These are phyloP conservation scores for Trypanosoma platydactyli DNA, from an alignment of 208 protist species.

Conservation along the genomic window DNA sequence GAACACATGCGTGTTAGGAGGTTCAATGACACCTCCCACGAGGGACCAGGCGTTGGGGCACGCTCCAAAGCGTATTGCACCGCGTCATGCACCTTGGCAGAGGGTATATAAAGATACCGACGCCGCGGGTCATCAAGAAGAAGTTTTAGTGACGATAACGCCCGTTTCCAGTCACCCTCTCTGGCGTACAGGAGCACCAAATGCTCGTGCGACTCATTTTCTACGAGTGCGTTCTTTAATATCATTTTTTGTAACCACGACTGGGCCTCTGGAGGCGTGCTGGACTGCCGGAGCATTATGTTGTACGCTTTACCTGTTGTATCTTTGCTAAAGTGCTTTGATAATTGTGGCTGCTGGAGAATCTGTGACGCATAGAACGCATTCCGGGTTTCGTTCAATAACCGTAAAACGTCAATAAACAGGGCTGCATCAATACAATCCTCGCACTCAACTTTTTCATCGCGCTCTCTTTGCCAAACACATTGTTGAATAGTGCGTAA, in stretches of 20 bases:
- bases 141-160: constrained; percentile 45
- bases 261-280: constrained; percentile 9
- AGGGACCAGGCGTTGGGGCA: constrained; percentile 39
- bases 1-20: constrained; percentile 68
- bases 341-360: constrained; percentile 19
- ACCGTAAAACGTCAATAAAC: constrained; percentile 23
- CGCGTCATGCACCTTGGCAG: constrained; percentile 72
- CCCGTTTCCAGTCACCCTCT: constrained; percentile 56
- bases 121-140: constrained; percentile 46
- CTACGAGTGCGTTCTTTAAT: constrained; percentile 26
- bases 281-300: constrained; percentile 19
- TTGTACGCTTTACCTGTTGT: constrained; percentile 26
- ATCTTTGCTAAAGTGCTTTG: constrained; percentile 25
- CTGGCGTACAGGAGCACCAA: constrained; percentile 47
- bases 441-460: background rate
- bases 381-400: constrained; percentile 25
- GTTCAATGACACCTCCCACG: constrained; percentile 58
- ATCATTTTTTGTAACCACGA: constrained; percentile 24
- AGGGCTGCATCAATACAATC: constrained; percentile 7
- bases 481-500: constrained; percentile 27
- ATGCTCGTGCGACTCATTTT: constrained; percentile 66
- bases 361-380: constrained; percentile 14
- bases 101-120: constrained; percentile 48
- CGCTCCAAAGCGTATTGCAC: constrained; percentile 81
- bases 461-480: background rate